A percentile compares a stretch with the other conserved stretches of the same genome.
phyloP scores from a whole-genome alignment of 345 rosid genomes.

The Gossypium stocksii region DNA sequence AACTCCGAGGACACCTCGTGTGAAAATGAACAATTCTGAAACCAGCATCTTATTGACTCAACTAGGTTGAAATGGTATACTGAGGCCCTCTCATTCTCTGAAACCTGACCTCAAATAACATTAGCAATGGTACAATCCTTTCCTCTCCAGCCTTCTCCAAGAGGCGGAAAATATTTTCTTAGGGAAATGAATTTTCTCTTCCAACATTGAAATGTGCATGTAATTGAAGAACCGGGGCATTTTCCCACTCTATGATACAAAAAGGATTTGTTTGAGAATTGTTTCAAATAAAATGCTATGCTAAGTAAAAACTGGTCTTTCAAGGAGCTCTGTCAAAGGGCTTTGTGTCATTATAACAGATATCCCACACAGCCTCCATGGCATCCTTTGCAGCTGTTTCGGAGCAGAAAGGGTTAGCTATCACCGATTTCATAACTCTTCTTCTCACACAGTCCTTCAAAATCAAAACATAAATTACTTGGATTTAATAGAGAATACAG shows the following conservation, averaged over 20 bases:
- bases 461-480: conserved; percentile 1
- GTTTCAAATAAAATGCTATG: background rate
- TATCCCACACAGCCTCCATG: conserved; percentile 93
- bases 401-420: conserved; percentile 74
- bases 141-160: no score
- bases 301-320: conserved; percentile 8
- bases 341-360: conserved; percentile 87
- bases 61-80: no score
- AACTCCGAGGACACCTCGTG: no score
- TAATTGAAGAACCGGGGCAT: background rate
- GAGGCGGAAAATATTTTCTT: background rate
- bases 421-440: conserved; percentile 77
- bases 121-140: no score
- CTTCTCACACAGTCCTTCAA: conserved; percentile 81
- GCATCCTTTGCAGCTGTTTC: conserved; percentile 74
- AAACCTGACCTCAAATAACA: no score
- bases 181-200: background rate
- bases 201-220: no score
- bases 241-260: background rate
- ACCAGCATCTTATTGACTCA: no score
- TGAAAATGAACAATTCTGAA: no score
- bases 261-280: background rate
- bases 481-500: background rate
- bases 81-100: conserved; percentile 6
- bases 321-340: conserved; percentile 98